These are phyloP conservation scores for Dactylis glomerata DNA, from an alignment of 176 grass and related monocot species.

Conservation along the genomic window DNA sequence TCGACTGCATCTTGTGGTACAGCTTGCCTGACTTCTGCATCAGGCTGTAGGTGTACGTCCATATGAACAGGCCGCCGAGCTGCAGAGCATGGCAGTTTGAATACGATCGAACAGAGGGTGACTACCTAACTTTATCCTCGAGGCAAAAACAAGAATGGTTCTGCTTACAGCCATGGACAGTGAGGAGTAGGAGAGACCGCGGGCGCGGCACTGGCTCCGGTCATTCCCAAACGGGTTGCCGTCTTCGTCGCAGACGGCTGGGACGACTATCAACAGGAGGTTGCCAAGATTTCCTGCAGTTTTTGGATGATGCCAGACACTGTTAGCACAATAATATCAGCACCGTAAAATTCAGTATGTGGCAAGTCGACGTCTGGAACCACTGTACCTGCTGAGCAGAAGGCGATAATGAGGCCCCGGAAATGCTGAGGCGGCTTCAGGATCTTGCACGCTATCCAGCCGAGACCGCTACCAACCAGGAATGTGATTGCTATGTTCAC, in stretches of 20 bases:
- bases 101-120: no score
- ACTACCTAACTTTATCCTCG: background rate
- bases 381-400: slow-evolving; percentile 60
- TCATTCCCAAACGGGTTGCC: slow-evolving; percentile 59
- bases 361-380: background rate
- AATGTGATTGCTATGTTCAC: slow-evolving; percentile 81
- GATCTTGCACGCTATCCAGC: slow-evolving; percentile 67
- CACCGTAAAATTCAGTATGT: background rate
- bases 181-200: slow-evolving; percentile 71
- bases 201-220: slow-evolving; percentile 43
- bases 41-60: slow-evolving; percentile 74
- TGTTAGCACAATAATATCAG: background rate
- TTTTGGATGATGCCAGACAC: background rate
- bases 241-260: slow-evolving; percentile 68
- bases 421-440: slow-evolving; percentile 63
- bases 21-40: slow-evolving; percentile 79
- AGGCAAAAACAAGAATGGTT: background rate
- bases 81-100: no score
- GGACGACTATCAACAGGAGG: slow-evolving; percentile 68
- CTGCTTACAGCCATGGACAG: slow-evolving; percentile 87
- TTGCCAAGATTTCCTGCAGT: slow-evolving; percentile 80
- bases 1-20: slow-evolving; percentile 53
- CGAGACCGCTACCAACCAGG: slow-evolving; percentile 54
- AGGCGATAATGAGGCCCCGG: slow-evolving; percentile 56
- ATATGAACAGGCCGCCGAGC: slow-evolving; percentile 88